Conservation (phyloP, 257 asterid genomes). For the Anisodus tanguticus region DNA sequence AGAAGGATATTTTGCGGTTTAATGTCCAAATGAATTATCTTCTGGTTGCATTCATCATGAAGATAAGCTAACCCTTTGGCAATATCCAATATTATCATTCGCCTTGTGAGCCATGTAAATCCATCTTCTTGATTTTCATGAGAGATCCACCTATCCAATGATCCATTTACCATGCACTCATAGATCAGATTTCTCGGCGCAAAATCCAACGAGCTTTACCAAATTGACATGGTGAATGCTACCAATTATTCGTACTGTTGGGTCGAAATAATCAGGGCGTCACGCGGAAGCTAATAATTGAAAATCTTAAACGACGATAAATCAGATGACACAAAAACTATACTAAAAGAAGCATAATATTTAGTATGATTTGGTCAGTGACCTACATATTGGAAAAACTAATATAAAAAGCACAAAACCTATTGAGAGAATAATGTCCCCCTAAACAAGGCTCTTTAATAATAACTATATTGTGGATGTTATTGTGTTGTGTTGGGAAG, state of each 20-base stretch:
- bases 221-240: constrained; percentile 40
- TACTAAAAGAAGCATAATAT: no score
- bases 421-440: no score
- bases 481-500: no score
- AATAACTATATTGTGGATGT: no score
- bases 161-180: constrained; percentile 39
- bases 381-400: no score
- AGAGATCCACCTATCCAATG: constrained; percentile 39
- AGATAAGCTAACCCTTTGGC: constrained; percentile 38
- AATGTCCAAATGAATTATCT: constrained; percentile 43
- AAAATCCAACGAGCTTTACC: constrained; percentile 38
- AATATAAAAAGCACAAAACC: no score
- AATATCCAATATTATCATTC: constrained; percentile 31
- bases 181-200: constrained; percentile 37
- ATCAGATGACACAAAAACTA: no score
- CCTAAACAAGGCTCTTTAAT: no score
- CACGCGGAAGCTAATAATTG: no score
- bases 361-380: no score
- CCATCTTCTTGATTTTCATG: not conserved
- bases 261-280: no score
- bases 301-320: no score
- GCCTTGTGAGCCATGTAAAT: constrained; percentile 31
- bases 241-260: not conserved
- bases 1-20: constrained; percentile 44
- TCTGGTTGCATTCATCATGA: constrained; percentile 40